Evolutionary conservation across 306 rosid genomes (phyloP).

Genomic region (Hippophae rhamnoides): DNA sequence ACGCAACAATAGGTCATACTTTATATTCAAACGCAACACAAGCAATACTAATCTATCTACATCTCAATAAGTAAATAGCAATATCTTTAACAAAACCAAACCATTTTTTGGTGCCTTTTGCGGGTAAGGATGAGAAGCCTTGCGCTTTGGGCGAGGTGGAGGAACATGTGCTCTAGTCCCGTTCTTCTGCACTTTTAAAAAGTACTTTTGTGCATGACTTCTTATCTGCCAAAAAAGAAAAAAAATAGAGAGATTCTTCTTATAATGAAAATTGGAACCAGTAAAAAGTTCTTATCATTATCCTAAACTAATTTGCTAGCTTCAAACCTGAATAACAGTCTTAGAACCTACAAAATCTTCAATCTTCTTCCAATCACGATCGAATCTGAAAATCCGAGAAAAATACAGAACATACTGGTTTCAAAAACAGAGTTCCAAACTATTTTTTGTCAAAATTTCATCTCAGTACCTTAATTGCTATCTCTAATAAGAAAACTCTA

Average conservation of each 20-base stretch:
- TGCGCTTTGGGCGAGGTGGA: conserved; percentile 97
- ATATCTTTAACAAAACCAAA: conserved; percentile 14
- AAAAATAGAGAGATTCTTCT: neutral
- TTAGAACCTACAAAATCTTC: conserved; percentile 95
- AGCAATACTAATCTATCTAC: too few species aligned
- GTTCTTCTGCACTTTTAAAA: conserved; percentile 81
- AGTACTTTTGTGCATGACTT: conserved; percentile 91
- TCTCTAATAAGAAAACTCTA: too few species aligned
- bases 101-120: conserved; percentile 90
- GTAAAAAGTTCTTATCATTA: neutral
- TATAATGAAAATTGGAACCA: neutral
- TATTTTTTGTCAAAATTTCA: too few species aligned
- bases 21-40: too few species aligned
- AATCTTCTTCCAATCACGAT: conserved; percentile 95
- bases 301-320: neutral
- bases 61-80: too few species aligned
- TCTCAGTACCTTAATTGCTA: too few species aligned
- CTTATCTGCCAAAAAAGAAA: conserved; percentile 47
- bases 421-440: neutral
- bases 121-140: conserved; percentile 90
- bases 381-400: conserved; percentile 44
- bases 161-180: conserved; percentile 85
- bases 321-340: conserved; percentile 82
- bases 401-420: neutral
- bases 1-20: too few species aligned